These are phyloP conservation scores for Podila clonocystis DNA, from an alignment of 192 early-diverging fungal genomes.

Conservation along the genomic window DNA sequence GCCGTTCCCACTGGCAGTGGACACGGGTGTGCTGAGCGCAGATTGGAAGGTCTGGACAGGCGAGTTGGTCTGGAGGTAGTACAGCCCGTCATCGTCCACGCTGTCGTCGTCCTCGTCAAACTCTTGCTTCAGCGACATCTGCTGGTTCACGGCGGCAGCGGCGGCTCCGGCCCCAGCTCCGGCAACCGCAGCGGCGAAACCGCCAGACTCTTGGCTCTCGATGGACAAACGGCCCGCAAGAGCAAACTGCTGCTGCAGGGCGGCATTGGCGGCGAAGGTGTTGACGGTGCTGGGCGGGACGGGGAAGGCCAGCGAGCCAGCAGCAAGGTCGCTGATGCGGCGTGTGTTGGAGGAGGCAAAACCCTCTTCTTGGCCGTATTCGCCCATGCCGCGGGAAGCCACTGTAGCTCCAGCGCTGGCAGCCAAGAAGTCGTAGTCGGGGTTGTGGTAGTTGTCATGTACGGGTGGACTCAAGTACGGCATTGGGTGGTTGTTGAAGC, in stretches of 20 bases:
- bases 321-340: neutral
- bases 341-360: neutral
- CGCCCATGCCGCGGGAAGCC: neutral
- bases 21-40: slow-evolving; percentile 1
- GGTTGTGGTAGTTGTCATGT: no score
- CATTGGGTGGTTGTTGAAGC: neutral
- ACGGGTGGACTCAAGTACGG: neutral
- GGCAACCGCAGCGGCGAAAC: neutral
- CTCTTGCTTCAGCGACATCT: slow-evolving; percentile 21
- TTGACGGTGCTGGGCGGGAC: slow-evolving; percentile 22
- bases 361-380: neutral
- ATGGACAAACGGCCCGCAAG: slow-evolving; percentile 25
- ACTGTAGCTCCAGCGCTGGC: neutral
- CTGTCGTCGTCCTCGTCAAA: slow-evolving; percentile 26
- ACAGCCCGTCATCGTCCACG: neutral
- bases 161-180: neutral
- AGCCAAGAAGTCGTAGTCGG: no score
- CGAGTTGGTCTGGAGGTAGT: slow-evolving; percentile 15
- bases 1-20: neutral
- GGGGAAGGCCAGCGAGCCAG: slow-evolving; percentile 14
- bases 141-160: slow-evolving; percentile 38
- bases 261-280: neutral
- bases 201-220: slow-evolving; percentile 15
- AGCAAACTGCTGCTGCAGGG: slow-evolving; percentile 31
- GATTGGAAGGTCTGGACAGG: slow-evolving; percentile 12